Base-by-base conservation (phyloP, 2,329 filamentous ascomycete species). In the Graphilbum ipis-grandicollis region DNA sequence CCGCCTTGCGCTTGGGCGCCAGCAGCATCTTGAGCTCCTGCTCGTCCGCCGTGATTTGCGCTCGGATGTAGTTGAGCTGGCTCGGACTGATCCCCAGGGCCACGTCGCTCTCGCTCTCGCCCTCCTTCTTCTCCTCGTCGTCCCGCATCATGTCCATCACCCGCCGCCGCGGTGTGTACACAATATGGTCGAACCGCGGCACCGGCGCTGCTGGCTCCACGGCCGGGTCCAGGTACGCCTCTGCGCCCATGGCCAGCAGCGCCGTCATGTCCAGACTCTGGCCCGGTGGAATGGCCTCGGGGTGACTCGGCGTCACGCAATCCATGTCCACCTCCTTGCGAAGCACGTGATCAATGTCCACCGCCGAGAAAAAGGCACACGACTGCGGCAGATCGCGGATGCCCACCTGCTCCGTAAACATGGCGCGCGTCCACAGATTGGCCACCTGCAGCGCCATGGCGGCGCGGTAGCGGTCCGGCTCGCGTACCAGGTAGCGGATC, bases 251-350 rank as follows among this genome's bases (percentile, higher is more conserved):
- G 1, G 67, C 67, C 3, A 98, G 69, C 1, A 98, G 67, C n/a
- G 75, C 56, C 3, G 57, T 52, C 38, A 98, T 93, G 51, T 93
- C 86, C 9, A 98, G 56, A 42, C 75, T 85, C 57, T 96, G 86
- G 26, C 92, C 90, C 2, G 75, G 79, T 0, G 81, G 68, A 31
- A 98, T 96, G 22, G 77, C 66, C 0, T 68, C 66, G 0, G 70
- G 68, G 54, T 98, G 81, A 31, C 80, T 90, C 1, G 90, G 90
- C 0, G 90, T 98, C 31, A 96, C 59, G 53, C 90, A 98, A 50
- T 93, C 81, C 83, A 98, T 93, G 54, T 98, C 80, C 4, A 98
- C 92, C 56, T 98, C 90, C 54, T 98, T 98, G 36, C 90, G 73
- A n/a, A 98, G 65, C 3, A 98, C 86, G 48, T 84, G 77, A 51